Conservation (phyloP, 108 stramenopile genomes). For the Fistulifera pelliculosa region DNA sequence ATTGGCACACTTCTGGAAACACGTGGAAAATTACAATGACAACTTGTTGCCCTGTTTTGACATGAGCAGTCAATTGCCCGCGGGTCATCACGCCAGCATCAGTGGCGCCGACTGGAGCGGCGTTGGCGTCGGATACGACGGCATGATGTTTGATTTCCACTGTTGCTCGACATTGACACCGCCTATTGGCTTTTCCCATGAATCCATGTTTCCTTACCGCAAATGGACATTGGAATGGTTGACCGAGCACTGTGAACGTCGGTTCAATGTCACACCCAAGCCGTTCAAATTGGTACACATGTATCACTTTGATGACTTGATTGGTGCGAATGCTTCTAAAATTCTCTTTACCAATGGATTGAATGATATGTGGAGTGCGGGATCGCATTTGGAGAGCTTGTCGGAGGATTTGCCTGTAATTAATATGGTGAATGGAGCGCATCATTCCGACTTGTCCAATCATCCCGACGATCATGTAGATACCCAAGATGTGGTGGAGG, state of each 20-base stretch:
- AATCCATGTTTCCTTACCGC: conserved; percentile 63
- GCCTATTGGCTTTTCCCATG: conserved; percentile 25
- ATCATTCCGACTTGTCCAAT: conserved; percentile 50
- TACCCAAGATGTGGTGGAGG: conserved; percentile 62
- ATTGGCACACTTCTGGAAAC: neutral
- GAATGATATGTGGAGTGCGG: conserved; percentile 53
- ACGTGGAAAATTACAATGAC: conserved; percentile 7
- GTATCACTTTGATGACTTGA: conserved; percentile 55
- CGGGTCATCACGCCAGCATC: conserved; percentile 56
- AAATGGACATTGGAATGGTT: conserved; percentile 52
- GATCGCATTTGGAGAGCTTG: conserved; percentile 26
- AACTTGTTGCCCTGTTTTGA: conserved; percentile 41
- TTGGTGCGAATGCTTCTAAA: conserved; percentile 27
- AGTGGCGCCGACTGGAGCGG: conserved; percentile 77
- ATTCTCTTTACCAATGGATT: conserved; percentile 82
- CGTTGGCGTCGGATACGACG: conserved; percentile 62
- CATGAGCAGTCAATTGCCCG: conserved; percentile 51
- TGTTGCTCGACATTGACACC: conserved; percentile 51
- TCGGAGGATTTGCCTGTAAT: conserved; percentile 47
- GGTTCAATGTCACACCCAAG: conserved; percentile 56
- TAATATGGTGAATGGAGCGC: conserved; percentile 82
- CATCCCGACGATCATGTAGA: conserved; percentile 15
- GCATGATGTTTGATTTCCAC: conserved; percentile 73
- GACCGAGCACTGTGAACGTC: conserved; percentile 36
- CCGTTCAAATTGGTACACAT: conserved; percentile 45